Evolutionary conservation across 2,329 filamentous ascomycete species (phyloP), one percentile per base, ranked within the genome.

Genomic region (Hypoxylon sp.): DNA sequence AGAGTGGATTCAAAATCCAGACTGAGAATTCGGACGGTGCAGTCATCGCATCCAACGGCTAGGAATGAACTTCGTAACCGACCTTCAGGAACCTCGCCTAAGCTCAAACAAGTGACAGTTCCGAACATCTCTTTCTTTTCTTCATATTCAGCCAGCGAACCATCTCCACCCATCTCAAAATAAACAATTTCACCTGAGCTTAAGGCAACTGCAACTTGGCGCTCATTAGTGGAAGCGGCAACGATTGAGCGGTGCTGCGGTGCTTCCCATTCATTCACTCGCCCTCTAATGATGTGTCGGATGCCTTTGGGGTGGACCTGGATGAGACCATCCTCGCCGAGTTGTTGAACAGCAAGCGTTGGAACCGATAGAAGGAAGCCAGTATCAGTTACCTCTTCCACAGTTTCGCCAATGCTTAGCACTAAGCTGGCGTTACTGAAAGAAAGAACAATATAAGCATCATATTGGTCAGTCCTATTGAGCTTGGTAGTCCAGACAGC

Each of bases 251-350:
- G 89, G 83, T 99, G 95, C 73, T 97, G 91, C 0, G 97, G 97
- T 4, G 93, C 91, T 13, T 92, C 90, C 96, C 96, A 99, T 77
- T 98, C 94, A 72, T 97, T 97, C 19, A 97, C 88, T 23, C 90
- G 88, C 13, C 91, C 92, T 64, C 86, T 82, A 49, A 91, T 88
- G 63, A 99, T 95, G 75, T 98, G 94, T 52, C 94, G 89, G 67
- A 99, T 97, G 60, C 96, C 96, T 76, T 94, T 94, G n/a, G 95
- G 94, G 75, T 99, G 94, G 5, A 99, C 93, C 78, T 99, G 96
- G 17, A 99, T 90, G 43, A 98, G 84, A 25, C 94, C 93, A 77
- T 97, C 93, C 62, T 98, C 94, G 45, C 96, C 97, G 53, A 99
- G 90, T 74, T 98, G 93, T 76, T 98, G 95, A 4, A 97, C 93